Percentiles rank a stretch among this genome's conserved stretches.
phyloP scores from a whole-genome alignment of 768 basidiomycete species.

The Tylopilus vinaceipallidus region DNA sequence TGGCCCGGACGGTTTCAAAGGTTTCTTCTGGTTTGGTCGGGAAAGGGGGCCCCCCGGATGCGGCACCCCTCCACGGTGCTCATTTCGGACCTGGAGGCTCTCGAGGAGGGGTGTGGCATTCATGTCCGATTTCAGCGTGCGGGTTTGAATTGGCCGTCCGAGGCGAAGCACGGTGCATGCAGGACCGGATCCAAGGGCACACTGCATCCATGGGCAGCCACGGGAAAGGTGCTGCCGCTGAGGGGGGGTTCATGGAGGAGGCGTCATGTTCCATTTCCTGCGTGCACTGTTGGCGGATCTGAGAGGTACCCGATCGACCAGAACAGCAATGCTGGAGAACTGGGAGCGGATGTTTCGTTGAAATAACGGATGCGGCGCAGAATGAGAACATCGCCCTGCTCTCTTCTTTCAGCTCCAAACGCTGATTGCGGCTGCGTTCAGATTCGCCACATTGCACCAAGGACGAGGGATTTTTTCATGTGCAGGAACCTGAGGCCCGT shows the following conservation, averaged over 20 bases:
- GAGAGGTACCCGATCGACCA: neutral
- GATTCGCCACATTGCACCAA: slow-evolving; percentile 2
- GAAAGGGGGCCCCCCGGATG: slow-evolving; percentile 3
- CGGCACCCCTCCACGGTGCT: neutral
- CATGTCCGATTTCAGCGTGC: slow-evolving; percentile 3
- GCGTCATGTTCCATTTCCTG: slow-evolving; percentile 1
- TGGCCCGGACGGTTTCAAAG: neutral
- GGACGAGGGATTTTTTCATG: too few species aligned
- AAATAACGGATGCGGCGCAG: neutral
- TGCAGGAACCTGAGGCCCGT: too few species aligned
- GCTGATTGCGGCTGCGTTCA: slow-evolving; percentile 6
- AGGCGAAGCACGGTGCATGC: slow-evolving; percentile 13
- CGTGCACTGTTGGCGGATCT: slow-evolving; percentile 14
- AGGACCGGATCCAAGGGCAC: too few species aligned
- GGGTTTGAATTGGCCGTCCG: slow-evolving; percentile 10
- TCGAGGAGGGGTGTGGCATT: slow-evolving; percentile 9
- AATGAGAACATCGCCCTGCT: slow-evolving; percentile 3
- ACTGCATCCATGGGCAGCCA: too few species aligned
- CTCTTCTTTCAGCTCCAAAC: neutral
- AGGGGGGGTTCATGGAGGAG: slow-evolving; percentile 1
- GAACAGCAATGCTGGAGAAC: neutral
- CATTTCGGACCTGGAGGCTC: neutral
- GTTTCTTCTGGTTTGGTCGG: neutral
- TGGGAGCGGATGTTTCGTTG: neutral
- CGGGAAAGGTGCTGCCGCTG: too few species aligned